These are phyloP conservation scores for Mycothermus thermophilus DNA, from an alignment of 495 filamentous ascomycete species.

Conservation along the genomic window DNA sequence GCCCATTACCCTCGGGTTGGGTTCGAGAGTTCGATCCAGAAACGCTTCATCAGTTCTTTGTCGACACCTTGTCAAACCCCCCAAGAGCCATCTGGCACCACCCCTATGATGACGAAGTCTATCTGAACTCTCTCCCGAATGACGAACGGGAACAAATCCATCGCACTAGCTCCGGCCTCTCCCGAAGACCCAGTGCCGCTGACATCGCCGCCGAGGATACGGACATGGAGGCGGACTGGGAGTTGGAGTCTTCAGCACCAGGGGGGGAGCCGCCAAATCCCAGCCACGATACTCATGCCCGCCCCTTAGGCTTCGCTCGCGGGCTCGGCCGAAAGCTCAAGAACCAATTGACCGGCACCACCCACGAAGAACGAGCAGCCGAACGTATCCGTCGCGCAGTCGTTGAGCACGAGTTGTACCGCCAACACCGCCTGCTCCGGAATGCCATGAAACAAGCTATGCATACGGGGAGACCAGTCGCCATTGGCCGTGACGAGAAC, in stretches of 20 bases:
- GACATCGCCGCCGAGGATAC: conserved; percentile 10
- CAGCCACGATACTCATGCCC: too few species aligned
- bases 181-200: not conserved
- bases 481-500: conserved; percentile 11
- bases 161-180: not conserved
- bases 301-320: too few species aligned
- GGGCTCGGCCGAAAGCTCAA: conserved; percentile 14
- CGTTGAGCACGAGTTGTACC: conserved; percentile 13
- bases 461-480: conserved; percentile 7
- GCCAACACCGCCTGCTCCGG: conserved; percentile 14
- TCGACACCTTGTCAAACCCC: conserved; percentile 16
- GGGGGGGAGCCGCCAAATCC: too few species aligned
- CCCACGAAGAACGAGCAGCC: conserved; percentile 10
- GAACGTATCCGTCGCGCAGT: conserved; percentile 6
- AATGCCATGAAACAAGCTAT: conserved; percentile 12
- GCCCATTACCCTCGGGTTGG: conserved; percentile 16
- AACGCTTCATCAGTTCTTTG: conserved; percentile 22
- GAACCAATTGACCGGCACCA: conserved; percentile 15
- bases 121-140: conserved; percentile 5
- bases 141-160: conserved; percentile 5
- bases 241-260: too few species aligned
- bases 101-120: conserved; percentile 19
- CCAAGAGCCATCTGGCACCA: conserved; percentile 20
- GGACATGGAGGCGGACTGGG: conserved; percentile 4
- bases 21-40: conserved; percentile 17